Evolutionary conservation across 2,329 filamentous ascomycete species (phyloP).

Genomic region (Penicillium griseofulvum): DNA sequence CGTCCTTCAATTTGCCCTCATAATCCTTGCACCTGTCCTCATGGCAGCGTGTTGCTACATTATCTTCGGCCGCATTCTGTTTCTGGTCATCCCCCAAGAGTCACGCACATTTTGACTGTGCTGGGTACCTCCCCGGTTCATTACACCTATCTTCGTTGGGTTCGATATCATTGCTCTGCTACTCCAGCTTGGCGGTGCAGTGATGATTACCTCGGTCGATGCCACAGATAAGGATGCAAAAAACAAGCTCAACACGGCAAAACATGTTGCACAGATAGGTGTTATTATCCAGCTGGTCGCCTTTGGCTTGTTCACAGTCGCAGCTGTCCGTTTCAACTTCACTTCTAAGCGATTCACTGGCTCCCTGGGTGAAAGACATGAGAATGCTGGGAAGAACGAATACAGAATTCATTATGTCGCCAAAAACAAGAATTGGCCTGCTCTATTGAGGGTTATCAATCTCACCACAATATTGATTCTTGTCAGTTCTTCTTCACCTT

Average conservation of each 20-base stretch:
- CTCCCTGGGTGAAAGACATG: conserved; percentile 29
- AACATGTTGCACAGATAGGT: conserved; percentile 41
- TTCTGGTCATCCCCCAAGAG: conserved; percentile 37
- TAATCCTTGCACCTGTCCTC: conserved; percentile 41
- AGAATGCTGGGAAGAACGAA: conserved; percentile 12
- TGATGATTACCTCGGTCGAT: conserved; percentile 42
- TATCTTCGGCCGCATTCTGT: conserved; percentile 42
- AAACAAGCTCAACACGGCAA: conserved; percentile 36
- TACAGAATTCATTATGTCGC: conserved; percentile 22
- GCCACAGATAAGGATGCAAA: conserved; percentile 16
- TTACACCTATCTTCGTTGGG: conserved; percentile 44
- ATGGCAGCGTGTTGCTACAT: conserved; percentile 45
- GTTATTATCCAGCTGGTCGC: conserved; percentile 46
- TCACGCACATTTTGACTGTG: conserved; percentile 34
- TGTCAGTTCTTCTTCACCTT: conserved; percentile 15
- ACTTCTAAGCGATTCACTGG: conserved; percentile 41
- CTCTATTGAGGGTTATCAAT: conserved; percentile 33
- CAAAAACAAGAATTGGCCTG: conserved; percentile 31
- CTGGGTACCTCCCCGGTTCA: conserved; percentile 36
- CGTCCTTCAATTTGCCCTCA: conserved; percentile 39
- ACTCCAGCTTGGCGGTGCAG: conserved; percentile 38
- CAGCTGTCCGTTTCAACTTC: conserved; percentile 50
- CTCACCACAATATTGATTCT: conserved; percentile 32
- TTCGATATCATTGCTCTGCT: conserved; percentile 42
- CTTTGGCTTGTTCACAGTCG: conserved; percentile 49